A percentile compares a stretch with the other conserved stretches of the same genome.
phyloP scores from a whole-genome alignment of 1,284 basidiomycete genomes.

The Paramarasmius palmivorus region DNA sequence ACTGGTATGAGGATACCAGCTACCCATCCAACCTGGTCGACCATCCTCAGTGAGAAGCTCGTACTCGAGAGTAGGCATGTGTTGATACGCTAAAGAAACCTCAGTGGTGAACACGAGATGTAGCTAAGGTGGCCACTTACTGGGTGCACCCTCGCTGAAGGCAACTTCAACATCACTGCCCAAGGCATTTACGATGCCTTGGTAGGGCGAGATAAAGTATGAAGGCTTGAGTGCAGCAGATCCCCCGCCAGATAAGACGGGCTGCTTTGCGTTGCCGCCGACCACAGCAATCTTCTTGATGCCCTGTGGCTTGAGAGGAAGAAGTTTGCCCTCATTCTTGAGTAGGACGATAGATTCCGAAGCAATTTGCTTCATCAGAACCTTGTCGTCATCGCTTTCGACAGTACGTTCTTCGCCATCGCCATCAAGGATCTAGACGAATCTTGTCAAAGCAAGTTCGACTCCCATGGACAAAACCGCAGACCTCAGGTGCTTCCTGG shows the following conservation, averaged over 20 bases:
- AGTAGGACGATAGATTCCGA: constrained; percentile 71
- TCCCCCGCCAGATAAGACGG: constrained; percentile 74
- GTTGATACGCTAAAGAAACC: constrained; percentile 62
- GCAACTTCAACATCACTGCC: constrained; percentile 49
- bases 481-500: constrained; percentile 58
- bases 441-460: no score
- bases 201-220: constrained; percentile 71
- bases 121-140: constrained; percentile 23
- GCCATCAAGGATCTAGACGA: constrained; percentile 63
- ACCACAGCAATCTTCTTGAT: constrained; percentile 66
- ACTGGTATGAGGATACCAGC: constrained; percentile 57
- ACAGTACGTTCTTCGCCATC: constrained; percentile 63
- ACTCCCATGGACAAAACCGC: constrained; percentile 11
- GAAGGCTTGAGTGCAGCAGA: constrained; percentile 73
- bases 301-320: constrained; percentile 56
- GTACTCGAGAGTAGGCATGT: constrained; percentile 64
- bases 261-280: constrained; percentile 73
- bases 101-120: no score
- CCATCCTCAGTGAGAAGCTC: constrained; percentile 59
- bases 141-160: constrained; percentile 38
- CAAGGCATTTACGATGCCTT: constrained; percentile 62
- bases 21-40: constrained; percentile 60
- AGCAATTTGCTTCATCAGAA: constrained; percentile 63
- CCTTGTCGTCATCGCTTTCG: constrained; percentile 59
- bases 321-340: constrained; percentile 63